Percentiles rank a stretch among this genome's conserved stretches.
phyloP scores from a whole-genome alignment of 164 flowering plant genomes.

The Houttuynia cordata region DNA sequence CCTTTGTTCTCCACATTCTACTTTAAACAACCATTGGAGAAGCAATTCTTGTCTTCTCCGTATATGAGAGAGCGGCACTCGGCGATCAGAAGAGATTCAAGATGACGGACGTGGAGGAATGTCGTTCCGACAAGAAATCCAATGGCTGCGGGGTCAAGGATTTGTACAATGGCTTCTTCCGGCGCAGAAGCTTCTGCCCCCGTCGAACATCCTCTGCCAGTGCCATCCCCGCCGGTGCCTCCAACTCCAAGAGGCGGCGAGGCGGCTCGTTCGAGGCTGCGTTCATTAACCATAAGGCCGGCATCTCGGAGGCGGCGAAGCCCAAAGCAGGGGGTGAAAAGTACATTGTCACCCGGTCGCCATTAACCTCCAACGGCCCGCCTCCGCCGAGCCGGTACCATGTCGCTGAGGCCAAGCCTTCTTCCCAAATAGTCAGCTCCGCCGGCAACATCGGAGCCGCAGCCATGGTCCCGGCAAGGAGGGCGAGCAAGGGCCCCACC shows the following conservation, averaged over 20 bases:
- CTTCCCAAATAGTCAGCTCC: slow-evolving; percentile 4
- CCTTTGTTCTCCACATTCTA: no score
- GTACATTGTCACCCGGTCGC: not conserved
- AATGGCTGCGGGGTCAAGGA: slow-evolving; percentile 43
- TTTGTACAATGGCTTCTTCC: slow-evolving; percentile 39
- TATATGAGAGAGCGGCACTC: no score
- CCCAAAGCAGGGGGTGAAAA: slow-evolving; percentile 1
- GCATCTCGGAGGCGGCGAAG: not conserved
- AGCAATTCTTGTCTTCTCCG: no score
- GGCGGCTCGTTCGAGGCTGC: slow-evolving; percentile 25
- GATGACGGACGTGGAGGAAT: slow-evolving; percentile 18
- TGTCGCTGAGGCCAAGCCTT: slow-evolving; percentile 17
- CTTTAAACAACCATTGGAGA: no score
- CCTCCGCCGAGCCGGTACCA: slow-evolving; percentile 2
- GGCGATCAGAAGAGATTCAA: not conserved
- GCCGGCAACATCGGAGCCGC: not conserved
- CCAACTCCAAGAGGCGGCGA: slow-evolving; percentile 27
- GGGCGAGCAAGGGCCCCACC: slow-evolving; percentile 30
- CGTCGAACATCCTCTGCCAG: not conserved
- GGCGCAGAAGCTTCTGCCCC: slow-evolving; percentile 28
- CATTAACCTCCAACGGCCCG: slow-evolving; percentile 1
- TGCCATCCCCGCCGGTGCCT: slow-evolving; percentile 4
- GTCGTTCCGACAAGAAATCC: slow-evolving; percentile 28
- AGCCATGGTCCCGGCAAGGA: slow-evolving; percentile 4
- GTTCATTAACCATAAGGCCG: slow-evolving; percentile 9